Conservation (phyloP, 441 rosid genomes). For the Dalechampia spathulata region DNA sequence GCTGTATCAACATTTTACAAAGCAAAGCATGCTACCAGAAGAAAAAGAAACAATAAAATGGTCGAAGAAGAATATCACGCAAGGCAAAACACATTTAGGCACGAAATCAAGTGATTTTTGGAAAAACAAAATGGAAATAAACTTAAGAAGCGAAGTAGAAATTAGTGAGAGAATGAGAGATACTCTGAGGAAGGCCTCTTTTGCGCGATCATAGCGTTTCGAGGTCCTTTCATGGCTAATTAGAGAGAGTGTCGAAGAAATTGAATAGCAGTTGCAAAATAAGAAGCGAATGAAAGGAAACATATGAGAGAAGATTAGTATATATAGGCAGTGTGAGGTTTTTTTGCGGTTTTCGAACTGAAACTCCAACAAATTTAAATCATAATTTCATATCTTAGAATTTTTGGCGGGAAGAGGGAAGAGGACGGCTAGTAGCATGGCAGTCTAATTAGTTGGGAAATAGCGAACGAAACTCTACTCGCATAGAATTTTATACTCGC, state of each 20-base stretch:
- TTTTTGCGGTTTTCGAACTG: neutral
- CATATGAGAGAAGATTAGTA: neutral
- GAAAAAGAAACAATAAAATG: too few relatives aligned
- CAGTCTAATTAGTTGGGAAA: too few relatives aligned
- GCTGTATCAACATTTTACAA: too few relatives aligned
- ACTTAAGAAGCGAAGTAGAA: neutral
- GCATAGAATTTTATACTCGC: too few relatives aligned
- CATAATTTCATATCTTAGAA: constrained; percentile 1
- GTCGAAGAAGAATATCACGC: too few relatives aligned
- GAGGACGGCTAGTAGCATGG: too few relatives aligned
- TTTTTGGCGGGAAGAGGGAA: constrained; percentile 20
- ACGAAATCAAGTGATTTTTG: too few relatives aligned
- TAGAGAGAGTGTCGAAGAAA: too few relatives aligned
- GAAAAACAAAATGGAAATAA: neutral
- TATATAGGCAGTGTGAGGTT: neutral
- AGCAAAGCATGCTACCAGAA: too few relatives aligned
- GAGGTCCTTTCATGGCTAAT: constrained; percentile 22
- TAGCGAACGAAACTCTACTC: too few relatives aligned
- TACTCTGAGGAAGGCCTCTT: constrained; percentile 21
- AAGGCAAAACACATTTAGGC: too few relatives aligned
- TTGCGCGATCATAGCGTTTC: constrained; percentile 17
- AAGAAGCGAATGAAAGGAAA: neutral
- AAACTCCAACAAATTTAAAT: neutral
- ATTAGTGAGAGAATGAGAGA: neutral
- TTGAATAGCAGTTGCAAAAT: too few relatives aligned